A percentile compares a stretch with the other conserved stretches of the same genome.
phyloP scores from a whole-genome alignment of 805 yeast species.

The Hermanozyma aechmeae region DNA sequence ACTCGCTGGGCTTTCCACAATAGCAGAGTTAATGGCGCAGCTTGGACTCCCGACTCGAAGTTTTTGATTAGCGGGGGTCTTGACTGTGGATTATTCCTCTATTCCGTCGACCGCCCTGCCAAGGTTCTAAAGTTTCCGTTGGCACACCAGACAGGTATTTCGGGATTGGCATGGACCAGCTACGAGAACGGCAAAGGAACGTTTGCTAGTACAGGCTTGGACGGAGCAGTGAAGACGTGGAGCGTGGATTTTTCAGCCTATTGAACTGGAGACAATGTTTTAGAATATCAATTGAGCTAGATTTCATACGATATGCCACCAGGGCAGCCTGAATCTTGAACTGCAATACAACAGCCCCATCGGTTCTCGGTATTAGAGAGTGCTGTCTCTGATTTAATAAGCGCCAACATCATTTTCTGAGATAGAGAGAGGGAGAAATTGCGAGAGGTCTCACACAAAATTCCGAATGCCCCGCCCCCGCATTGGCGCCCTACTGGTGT shows the following conservation, averaged over 20 bases:
- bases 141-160: constrained; percentile 86
- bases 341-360: no score
- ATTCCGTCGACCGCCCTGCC: constrained; percentile 70
- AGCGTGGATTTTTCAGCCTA: constrained; percentile 19
- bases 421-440: no score
- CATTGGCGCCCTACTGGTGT: no score
- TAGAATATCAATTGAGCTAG: no score
- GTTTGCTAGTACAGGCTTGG: constrained; percentile 68
- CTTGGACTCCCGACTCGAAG: constrained; percentile 72
- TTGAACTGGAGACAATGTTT: no score
- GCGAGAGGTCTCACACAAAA: no score
- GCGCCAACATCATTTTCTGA: no score
- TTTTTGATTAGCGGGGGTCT: constrained; percentile 71
- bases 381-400: no score
- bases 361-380: no score
- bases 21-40: constrained; percentile 64
- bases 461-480: no score
- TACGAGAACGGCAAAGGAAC: constrained; percentile 24
- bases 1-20: constrained; percentile 96
- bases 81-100: constrained; percentile 74
- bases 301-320: no score
- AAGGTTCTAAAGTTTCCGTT: constrained; percentile 65
- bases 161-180: constrained; percentile 60
- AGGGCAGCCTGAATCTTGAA: no score
- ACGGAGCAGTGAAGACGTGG: constrained; percentile 79